Evolutionary conservation across 371 early-diverging fungal genomes (phyloP).

Genomic region (Rhizopus sp.): DNA sequence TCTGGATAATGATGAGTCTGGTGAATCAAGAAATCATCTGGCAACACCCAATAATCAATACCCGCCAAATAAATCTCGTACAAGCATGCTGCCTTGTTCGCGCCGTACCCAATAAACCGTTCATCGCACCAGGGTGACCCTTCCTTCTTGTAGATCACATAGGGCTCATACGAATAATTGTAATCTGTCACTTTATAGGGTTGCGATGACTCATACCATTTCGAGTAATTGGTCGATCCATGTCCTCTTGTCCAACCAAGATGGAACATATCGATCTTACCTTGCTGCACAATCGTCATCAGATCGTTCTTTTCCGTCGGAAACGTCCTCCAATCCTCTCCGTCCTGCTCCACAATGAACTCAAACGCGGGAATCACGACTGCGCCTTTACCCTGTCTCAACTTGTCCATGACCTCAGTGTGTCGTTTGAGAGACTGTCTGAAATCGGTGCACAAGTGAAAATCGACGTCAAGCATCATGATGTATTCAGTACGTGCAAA

Average conservation of each 20-base stretch:
- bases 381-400: conserved; percentile 53
- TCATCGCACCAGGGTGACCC: conserved; percentile 71
- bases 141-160: conserved; percentile 64
- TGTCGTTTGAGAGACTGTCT: conserved; percentile 45
- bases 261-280: conserved; percentile 66
- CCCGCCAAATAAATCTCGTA: conserved; percentile 69
- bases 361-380: conserved; percentile 72
- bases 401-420: conserved; percentile 40
- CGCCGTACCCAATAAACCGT: conserved; percentile 70
- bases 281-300: conserved; percentile 40
- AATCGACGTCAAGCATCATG: conserved; percentile 66
- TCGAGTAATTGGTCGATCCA: conserved; percentile 62
- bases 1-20: conserved; percentile 70
- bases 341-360: conserved; percentile 56
- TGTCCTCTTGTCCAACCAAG: conserved; percentile 58
- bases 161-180: conserved; percentile 65
- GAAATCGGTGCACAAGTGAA: conserved; percentile 64
- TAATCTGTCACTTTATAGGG: conserved; percentile 56
- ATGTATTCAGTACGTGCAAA: conserved; percentile 62
- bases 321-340: conserved; percentile 55
- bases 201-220: conserved; percentile 50
- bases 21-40: conserved; percentile 66
- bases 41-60: conserved; percentile 64
- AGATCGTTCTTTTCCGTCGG: conserved; percentile 55
- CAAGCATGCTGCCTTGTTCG: conserved; percentile 72